Base-by-base conservation (phyloP, 1,284 basidiomycete species). In the Phellinidium pouzarii region DNA sequence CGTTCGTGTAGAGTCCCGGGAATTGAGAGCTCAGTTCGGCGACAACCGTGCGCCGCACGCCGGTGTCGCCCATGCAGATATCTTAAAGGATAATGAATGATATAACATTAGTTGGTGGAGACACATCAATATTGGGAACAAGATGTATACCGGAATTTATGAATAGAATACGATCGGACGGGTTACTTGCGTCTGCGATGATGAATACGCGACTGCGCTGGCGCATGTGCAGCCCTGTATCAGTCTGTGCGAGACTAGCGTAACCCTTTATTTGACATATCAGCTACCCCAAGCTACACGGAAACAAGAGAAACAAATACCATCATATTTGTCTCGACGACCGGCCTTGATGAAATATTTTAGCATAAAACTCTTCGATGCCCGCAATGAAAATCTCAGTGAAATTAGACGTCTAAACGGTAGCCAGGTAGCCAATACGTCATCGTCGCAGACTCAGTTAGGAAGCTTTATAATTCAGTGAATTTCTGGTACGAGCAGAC, bases 11-110 rank as follows among this genome's bases (percentile, higher is more conserved):
- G 4, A 88, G 51, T 3, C 78, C 80, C 1, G 82, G 80, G 61
- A 76, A 86, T 43, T 72, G 64, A 2, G 72, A 60, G 7, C 78
- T 71, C 4, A 90, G 73, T 25, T 75, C 68, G 5, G 74, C 65
- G 25, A 91, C 77, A 56, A 92, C 79, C 12, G 79, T 78, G 27
- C 84, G 79, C 22, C 88, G 81, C 37, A 90, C 71, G 23, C 86
- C 89, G 0, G 80, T 82, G 64, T 91, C 89, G 17, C 89, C 89
- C 82, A 88, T 86, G 34, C 78, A 82, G 44, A 87, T 86, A 64
- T 89, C 85, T 79, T 61, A 11, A 40, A 22, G 50, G 12, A 17
- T 40, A 3, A 41, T 36, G 22, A 20, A 37, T 45, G 20, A 40
- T n/a, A 19, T 37, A 52, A 23, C 25, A 46, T 45, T 20, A 48